phyloP scores from a whole-genome alignment of 129 eudicot genomes.

The Pseudognaphalium luteoalbum region DNA sequence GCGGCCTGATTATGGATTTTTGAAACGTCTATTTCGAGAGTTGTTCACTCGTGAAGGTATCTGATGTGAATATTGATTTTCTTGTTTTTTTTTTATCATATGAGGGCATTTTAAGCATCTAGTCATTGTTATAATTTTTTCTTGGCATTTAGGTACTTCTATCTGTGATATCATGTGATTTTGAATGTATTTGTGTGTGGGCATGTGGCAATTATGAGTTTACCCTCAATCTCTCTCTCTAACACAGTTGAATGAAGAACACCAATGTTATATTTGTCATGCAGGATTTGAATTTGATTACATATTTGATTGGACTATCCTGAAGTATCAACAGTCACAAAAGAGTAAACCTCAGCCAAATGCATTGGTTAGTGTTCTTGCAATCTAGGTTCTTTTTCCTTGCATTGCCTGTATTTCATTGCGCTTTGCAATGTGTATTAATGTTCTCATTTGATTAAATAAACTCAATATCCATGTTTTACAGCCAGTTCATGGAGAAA shows the following conservation, averaged over 20 bases:
- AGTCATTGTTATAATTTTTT: background rate
- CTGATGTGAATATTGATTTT: constrained; percentile 8
- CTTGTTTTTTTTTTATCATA: background rate
- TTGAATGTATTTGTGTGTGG: background rate
- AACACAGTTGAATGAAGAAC: constrained; percentile 15
- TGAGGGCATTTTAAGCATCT: background rate
- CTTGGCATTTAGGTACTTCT: background rate
- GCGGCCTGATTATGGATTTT: constrained; percentile 95
- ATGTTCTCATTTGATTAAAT: constrained; percentile 8
- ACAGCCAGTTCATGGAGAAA: constrained; percentile 86
- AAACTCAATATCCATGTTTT: constrained; percentile 21
- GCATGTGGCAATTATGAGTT: background rate
- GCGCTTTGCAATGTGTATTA: background rate
- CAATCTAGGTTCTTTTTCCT: constrained; percentile 16
- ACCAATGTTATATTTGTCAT: background rate
- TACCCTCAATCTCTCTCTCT: background rate
- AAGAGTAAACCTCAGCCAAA: constrained; percentile 61
- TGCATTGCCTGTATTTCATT: background rate
- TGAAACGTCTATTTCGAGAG: constrained; percentile 96
- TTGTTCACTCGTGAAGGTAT: constrained; percentile 91
- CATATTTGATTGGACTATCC: constrained; percentile 94
- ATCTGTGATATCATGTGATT: background rate
- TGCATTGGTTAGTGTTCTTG: constrained; percentile 37
- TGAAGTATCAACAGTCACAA: constrained; percentile 92
- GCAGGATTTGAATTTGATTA: constrained; percentile 92